Conservation (phyloP, 2,329 filamentous ascomycete species). For the Sarocladium brachiariae region DNA sequence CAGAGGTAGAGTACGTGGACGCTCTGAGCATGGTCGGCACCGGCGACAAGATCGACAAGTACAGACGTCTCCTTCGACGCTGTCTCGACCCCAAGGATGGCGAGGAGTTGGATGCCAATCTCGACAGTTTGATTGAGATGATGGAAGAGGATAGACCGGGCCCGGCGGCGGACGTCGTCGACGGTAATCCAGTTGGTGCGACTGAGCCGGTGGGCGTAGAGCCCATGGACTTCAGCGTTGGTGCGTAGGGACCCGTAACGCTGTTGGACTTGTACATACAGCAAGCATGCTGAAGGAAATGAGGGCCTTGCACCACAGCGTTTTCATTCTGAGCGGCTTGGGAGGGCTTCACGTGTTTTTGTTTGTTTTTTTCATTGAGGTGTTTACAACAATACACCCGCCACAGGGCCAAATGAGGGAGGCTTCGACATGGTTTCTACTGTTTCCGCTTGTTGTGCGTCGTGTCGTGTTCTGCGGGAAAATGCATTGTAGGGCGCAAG, state of each 20-base stretch:
- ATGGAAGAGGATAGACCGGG: constrained; percentile 50
- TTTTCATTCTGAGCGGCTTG: too few species aligned
- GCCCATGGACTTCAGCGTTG: constrained; percentile 11
- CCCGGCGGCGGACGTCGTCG: constrained; percentile 18
- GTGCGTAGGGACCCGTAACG: constrained; percentile 3
- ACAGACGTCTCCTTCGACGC: constrained; percentile 60
- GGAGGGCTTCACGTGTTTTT: too few species aligned
- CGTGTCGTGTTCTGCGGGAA: not conserved
- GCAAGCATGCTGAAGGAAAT: constrained; percentile 5
- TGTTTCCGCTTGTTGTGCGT: not conserved
- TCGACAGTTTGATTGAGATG: constrained; percentile 54
- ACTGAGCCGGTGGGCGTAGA: not conserved
- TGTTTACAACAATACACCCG: too few species aligned
- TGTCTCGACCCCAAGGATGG: constrained; percentile 61
- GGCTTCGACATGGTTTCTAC: not conserved
- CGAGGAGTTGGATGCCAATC: constrained; percentile 60
- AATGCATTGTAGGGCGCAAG: constrained; percentile 5
- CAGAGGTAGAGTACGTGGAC: constrained; percentile 62
- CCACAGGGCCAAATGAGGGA: not conserved
- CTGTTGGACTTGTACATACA: constrained; percentile 7
- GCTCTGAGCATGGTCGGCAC: constrained; percentile 63
- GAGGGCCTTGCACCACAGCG: too few species aligned
- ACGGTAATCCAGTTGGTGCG: constrained; percentile 14
- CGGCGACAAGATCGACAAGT: constrained; percentile 67
- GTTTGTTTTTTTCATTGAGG: too few species aligned